Evolutionary conservation across 495 filamentous ascomycete species (phyloP).

Genomic region (Pseudevernia furfuracea): DNA sequence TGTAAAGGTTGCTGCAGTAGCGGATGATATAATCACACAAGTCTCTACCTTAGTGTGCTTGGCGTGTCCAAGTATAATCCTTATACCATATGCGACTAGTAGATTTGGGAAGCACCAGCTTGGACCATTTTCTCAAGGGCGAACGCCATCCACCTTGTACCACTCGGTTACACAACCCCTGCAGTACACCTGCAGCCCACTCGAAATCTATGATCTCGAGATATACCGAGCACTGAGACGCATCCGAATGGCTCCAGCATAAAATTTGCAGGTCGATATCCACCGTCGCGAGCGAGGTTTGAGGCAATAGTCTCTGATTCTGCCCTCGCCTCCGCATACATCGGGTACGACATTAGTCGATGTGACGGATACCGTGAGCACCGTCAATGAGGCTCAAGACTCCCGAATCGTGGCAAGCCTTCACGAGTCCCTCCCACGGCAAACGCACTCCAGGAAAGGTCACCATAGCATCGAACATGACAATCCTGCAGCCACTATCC

Average conservation of each 20-base stretch:
- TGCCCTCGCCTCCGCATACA: constrained; percentile 66
- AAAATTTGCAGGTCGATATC: constrained; percentile 43
- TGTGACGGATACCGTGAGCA: constrained; percentile 46
- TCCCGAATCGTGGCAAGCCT: constrained; percentile 44
- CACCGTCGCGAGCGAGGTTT: constrained; percentile 53
- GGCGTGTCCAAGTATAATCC: no score
- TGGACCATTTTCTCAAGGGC: not conserved
- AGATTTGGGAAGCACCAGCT: not conserved
- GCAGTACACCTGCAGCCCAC: constrained; percentile 55
- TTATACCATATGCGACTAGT: no score
- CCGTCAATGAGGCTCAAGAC: constrained; percentile 30
- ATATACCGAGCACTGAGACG: constrained; percentile 73
- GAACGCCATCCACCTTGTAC: constrained; percentile 42
- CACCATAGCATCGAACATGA: constrained; percentile 58
- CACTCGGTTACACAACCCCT: constrained; percentile 54
- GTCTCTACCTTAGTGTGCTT: no score
- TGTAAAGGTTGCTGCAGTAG: no score
- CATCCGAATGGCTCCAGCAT: constrained; percentile 50
- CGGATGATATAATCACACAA: no score
- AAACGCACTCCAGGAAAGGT: constrained; percentile 57
- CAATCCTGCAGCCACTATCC: constrained; percentile 54
- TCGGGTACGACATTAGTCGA: constrained; percentile 53
- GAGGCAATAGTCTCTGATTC: constrained; percentile 51
- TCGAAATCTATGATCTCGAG: constrained; percentile 70
- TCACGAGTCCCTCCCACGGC: constrained; percentile 52